Evolutionary conservation across 179 eudicot genomes (phyloP).

Genomic region (Dionaea muscipula): DNA sequence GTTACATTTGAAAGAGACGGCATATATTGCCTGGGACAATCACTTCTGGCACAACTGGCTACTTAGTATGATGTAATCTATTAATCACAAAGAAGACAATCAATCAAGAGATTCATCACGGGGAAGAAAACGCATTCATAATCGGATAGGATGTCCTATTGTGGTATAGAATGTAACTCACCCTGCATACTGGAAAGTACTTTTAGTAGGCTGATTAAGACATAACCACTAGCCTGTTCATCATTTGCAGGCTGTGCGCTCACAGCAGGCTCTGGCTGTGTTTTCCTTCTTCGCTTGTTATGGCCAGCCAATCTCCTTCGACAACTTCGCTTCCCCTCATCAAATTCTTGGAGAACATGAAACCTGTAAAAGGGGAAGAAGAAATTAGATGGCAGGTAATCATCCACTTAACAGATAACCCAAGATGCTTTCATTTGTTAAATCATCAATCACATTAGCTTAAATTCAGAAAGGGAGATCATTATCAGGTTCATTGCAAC

Average conservation of each 20-base stretch:
- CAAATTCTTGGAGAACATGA: slow-evolving; percentile 78
- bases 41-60: too few relatives aligned
- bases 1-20: too few relatives aligned
- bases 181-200: slow-evolving; percentile 61
- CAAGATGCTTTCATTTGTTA: too few relatives aligned
- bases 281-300: slow-evolving; percentile 72
- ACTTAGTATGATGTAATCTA: too few relatives aligned
- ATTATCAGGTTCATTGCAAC: too few relatives aligned
- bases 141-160: background rate
- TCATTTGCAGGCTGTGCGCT: slow-evolving; percentile 29
- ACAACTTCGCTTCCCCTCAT: slow-evolving; percentile 86
- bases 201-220: slow-evolving; percentile 47
- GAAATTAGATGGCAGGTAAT: background rate
- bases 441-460: too few relatives aligned
- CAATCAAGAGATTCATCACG: too few relatives aligned
- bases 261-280: slow-evolving; percentile 49
- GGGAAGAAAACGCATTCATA: background rate
- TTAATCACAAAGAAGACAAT: too few relatives aligned
- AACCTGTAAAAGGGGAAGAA: slow-evolving; percentile 54
- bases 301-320: slow-evolving; percentile 87
- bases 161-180: slow-evolving; percentile 18
- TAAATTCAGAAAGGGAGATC: too few relatives aligned
- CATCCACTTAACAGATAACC: background rate
- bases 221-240: slow-evolving; percentile 49
- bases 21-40: too few relatives aligned